phyloP scores from a whole-genome alignment of 2,329 filamentous ascomycete genomes.

The Fusarium palustre region DNA sequence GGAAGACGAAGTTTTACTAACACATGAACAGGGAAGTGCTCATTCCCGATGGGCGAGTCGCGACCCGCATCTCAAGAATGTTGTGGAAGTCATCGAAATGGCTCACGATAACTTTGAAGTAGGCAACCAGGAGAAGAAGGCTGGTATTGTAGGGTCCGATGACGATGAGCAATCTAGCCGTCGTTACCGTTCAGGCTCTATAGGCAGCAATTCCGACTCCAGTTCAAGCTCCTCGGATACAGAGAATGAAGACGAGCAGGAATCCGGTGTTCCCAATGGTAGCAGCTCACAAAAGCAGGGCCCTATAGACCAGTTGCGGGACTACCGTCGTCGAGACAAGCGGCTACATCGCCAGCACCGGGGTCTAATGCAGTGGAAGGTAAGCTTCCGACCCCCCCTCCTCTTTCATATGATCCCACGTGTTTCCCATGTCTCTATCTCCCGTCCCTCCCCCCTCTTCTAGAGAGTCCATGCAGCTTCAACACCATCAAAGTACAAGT shows the following conservation, averaged over 20 bases:
- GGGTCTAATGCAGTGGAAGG: conserved; percentile 79
- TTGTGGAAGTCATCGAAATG: conserved; percentile 62
- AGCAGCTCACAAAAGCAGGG: conserved; percentile 57
- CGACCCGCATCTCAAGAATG: conserved; percentile 51
- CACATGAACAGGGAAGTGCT: conserved; percentile 48
- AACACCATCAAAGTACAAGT: background rate
- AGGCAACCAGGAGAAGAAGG: conserved; percentile 51
- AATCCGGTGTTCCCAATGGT: conserved; percentile 49
- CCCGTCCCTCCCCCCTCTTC: conserved; percentile 1
- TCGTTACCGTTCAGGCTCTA: conserved; percentile 27
- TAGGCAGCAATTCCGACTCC: conserved; percentile 43
- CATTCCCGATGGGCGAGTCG: conserved; percentile 53
- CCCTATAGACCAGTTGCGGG: conserved; percentile 63
- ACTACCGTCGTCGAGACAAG: conserved; percentile 70
- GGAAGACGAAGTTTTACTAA: conserved; percentile 10
- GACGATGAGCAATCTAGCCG: conserved; percentile 10
- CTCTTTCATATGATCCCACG: conserved; percentile 2
- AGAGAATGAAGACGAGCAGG: conserved; percentile 46
- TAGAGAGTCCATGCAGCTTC: conserved; percentile 6
- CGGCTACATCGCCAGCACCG: conserved; percentile 73
- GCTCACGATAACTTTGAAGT: conserved; percentile 52
- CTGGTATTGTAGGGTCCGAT: conserved; percentile 51
- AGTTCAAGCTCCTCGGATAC: conserved; percentile 49
- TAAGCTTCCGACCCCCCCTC: conserved; percentile 39
- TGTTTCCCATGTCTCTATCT: conserved; percentile 21